Evolutionary conservation across 345 rosid genomes (phyloP).

Genomic region (Hibiscus trionum): DNA sequence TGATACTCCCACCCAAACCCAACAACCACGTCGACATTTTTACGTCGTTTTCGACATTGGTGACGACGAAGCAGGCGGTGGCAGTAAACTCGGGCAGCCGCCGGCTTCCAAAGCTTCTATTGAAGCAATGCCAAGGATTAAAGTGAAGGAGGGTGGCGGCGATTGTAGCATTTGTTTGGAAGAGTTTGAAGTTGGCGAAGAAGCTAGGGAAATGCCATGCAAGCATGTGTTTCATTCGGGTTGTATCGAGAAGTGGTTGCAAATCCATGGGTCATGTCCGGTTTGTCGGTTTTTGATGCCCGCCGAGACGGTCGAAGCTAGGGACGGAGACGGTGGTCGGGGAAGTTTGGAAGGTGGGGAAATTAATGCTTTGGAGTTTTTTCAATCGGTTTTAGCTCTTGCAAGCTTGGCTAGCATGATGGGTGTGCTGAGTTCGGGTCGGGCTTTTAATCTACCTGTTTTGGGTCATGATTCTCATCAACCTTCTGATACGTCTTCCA

Average conservation of each 20-base stretch:
- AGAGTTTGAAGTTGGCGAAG: background rate
- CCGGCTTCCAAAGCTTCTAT: conserved; percentile 20
- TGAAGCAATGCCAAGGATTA: conserved; percentile 12
- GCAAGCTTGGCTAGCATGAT: background rate
- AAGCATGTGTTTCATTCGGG: background rate
- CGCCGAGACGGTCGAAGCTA: background rate
- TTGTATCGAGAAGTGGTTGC: conserved; percentile 20
- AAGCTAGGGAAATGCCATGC: conserved; percentile 13
- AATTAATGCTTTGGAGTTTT: background rate
- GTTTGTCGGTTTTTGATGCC: conserved; percentile 15
- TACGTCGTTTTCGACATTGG: too few relatives aligned
- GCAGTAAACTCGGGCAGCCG: background rate
- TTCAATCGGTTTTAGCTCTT: background rate
- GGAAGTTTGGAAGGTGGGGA: background rate
- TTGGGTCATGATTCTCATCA: background rate
- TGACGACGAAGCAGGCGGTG: too few relatives aligned
- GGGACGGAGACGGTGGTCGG: background rate
- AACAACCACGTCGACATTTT: too few relatives aligned
- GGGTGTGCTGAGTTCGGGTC: background rate
- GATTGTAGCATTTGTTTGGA: conserved; percentile 22
- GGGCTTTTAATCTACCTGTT: too few relatives aligned
- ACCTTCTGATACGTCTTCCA: background rate
- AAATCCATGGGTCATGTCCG: conserved; percentile 14
- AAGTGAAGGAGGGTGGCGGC: background rate
- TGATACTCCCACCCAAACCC: too few relatives aligned